Evolutionary conservation across 306 rosid genomes (phyloP), one percentile per base, ranked within the genome.

Genomic region (Medicago ruthenica): DNA sequence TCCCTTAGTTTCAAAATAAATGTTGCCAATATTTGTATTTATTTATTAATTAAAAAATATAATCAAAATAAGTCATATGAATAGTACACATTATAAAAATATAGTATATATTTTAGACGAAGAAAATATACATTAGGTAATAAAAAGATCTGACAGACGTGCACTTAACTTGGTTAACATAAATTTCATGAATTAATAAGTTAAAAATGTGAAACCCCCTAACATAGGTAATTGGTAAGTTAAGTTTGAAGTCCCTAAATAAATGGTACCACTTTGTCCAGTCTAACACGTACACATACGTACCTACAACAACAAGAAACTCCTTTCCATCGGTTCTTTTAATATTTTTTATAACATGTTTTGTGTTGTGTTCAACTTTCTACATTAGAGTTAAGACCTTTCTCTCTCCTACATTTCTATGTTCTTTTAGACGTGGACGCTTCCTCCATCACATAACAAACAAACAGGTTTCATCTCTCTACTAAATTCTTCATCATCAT

Each of bases 401-500:
- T 68, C 65, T 59, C 61, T 58, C 45, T 48, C 14, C 15, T 3
- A 5, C 24, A 2, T 11, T 42, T 58, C 17, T 76, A 34, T 14
- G 45, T 24, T 21, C 70, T 80, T 84, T 24, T 76, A 59, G 22
- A 76, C 80, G 64, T 68, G 82, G 67, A 71, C 76, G 37, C 9
- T 9, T 64, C 60, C 48, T 64, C 16, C 75, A 36, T 69, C 93
- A 63, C 69, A 31, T 31, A 13, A 40, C 44, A 40, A 81, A n/a
- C n/a, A n/a, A 71, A 24, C 69, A 67, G 96, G 88, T 88, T 72
- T 55, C 15, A 2, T 62, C 45, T 27, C 20, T 62, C 55, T 69
- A 67, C 20, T 67, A 67, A 11, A 40, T 18, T 42, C 47, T 39
- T 66, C 53, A 65, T 20, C 58, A 51, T 76, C 67, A 76, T 44